Evolutionary conservation across 2,329 filamentous ascomycete species (phyloP).

Genomic region (Macrophomina phaseolina): DNA sequence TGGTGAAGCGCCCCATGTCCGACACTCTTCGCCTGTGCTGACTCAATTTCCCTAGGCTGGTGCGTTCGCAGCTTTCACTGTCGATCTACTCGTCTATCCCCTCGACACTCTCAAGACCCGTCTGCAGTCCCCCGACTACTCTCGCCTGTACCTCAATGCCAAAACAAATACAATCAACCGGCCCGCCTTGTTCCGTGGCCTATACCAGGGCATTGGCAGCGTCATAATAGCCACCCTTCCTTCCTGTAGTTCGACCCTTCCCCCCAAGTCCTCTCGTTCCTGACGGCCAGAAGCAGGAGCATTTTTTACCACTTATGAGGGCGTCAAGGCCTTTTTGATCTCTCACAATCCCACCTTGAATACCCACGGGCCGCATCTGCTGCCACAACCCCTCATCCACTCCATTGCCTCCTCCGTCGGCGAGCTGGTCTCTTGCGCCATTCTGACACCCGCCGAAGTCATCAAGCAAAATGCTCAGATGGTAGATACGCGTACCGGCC

Average conservation of each 20-base stretch:
- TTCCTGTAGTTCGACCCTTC: conserved; percentile 63
- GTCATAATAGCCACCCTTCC: conserved; percentile 87
- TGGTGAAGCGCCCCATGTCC: conserved; percentile 49
- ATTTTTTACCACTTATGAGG: conserved; percentile 92
- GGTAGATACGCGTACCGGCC: conserved; percentile 57
- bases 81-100: conserved; percentile 85
- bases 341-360: conserved; percentile 52
- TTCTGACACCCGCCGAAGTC: conserved; percentile 87
- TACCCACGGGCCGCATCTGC: conserved; percentile 39
- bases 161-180: conserved; percentile 60
- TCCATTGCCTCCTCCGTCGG: conserved; percentile 74
- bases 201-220: conserved; percentile 88
- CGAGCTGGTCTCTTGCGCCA: conserved; percentile 83
- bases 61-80: conserved; percentile 81
- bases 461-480: conserved; percentile 96
- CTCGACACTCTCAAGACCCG: conserved; percentile 90
- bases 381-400: conserved; percentile 75
- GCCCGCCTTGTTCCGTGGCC: conserved; percentile 67
- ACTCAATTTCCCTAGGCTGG: conserved; percentile 66
- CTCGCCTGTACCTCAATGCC: conserved; percentile 66
- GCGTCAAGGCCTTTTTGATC: conserved; percentile 68
- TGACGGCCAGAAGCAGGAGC: conserved; percentile 65
- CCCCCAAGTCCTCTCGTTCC: background rate
- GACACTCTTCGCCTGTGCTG: conserved; percentile 2
- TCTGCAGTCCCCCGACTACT: conserved; percentile 78